Base-by-base conservation (phyloP, 2,329 filamentous ascomycete genomes). In the Cytospora paraplurivora region DNA sequence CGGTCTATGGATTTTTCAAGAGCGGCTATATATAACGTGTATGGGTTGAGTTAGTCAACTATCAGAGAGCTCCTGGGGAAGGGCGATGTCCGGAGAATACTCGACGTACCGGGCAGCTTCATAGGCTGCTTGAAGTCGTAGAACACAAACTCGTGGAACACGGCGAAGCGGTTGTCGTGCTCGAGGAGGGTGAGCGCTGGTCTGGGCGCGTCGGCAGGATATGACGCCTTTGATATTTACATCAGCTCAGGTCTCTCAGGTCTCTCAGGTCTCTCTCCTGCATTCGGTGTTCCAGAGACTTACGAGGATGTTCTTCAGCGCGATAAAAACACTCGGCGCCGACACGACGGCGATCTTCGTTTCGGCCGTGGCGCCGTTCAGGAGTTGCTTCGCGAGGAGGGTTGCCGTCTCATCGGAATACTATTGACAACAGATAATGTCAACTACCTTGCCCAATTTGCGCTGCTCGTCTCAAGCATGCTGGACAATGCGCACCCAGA, bases 251-350 rank as follows among this genome's bases (percentile, higher is more conserved):
- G n/a, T 57, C 19, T 33, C 10, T 19, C 37, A 13, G n/a, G 41
- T 19, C 19, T 19, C 27, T 27, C 27, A 4, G 27, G 27, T 27
- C 27, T 27, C 27, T 27, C 4, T 27, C 27, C 27, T 27, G 27
- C 27, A 27, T 27, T 21, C 7, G 32, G 32, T 8, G 11, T 37
- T 47, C 1, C 21, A 2, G 6, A 21, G 15, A 72, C 80, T 71
- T 71, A 88, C 86, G 69, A 89, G 71, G 17, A 90, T 75, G 69
- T 93, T 93, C 75, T 89, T 91, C 59, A 93, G 71, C 56, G 89
- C 88, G 21, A 94, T 83, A 74, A 93, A 94, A 1, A 89, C 89
- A 73, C 89, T 93, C 11, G 90, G 91, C 13, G 89, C 84, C 33
- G 89, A 92, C 7, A 94, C 82, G 3, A 93, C 83, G 4, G 84